These are phyloP conservation scores for Collybia sordida DNA, from an alignment of 768 basidiomycete species.

Conservation along the genomic window DNA sequence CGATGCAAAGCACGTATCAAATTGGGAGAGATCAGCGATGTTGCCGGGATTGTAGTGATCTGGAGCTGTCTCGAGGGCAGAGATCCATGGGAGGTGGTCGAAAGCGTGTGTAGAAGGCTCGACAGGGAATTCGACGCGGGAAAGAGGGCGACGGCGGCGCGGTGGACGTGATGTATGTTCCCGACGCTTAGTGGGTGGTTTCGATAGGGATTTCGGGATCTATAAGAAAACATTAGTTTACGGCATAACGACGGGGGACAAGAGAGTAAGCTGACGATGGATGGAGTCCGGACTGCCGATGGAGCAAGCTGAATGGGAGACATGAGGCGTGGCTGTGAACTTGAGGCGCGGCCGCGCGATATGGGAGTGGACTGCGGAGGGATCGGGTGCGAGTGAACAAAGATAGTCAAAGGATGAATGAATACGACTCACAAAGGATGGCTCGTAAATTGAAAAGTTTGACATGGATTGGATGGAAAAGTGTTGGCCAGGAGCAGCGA, in stretches of 20 bases:
- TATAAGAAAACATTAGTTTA: neutral
- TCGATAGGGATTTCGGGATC: conserved; percentile 19
- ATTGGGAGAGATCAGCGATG: conserved; percentile 66
- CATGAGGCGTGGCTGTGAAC: conserved; percentile 14
- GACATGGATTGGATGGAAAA: conserved; percentile 16
- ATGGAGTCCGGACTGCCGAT: conserved; percentile 7
- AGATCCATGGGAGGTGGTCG: conserved; percentile 70
- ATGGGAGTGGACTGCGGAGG: conserved; percentile 11
- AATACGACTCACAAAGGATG: conserved; percentile 1
- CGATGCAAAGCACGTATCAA: conserved; percentile 28
- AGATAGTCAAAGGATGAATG: neutral
- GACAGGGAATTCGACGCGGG: conserved; percentile 25
- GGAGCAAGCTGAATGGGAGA: conserved; percentile 22
- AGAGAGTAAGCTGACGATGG: neutral
- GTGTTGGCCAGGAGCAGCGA: conserved; percentile 10
- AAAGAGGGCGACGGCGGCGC: conserved; percentile 28
- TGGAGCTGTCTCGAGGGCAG: conserved; percentile 49
- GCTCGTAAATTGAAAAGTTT: conserved; percentile 5
- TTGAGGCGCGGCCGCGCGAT: conserved; percentile 1
- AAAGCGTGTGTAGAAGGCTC: conserved; percentile 41
- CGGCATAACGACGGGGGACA: neutral
- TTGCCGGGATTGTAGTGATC: conserved; percentile 45
- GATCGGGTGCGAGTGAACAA: neutral
- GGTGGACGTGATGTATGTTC: conserved; percentile 16
- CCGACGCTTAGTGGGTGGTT: conserved; percentile 37